Base-by-base conservation (phyloP, 495 filamentous ascomycete species). In the Annulohypoxylon moriforme region DNA sequence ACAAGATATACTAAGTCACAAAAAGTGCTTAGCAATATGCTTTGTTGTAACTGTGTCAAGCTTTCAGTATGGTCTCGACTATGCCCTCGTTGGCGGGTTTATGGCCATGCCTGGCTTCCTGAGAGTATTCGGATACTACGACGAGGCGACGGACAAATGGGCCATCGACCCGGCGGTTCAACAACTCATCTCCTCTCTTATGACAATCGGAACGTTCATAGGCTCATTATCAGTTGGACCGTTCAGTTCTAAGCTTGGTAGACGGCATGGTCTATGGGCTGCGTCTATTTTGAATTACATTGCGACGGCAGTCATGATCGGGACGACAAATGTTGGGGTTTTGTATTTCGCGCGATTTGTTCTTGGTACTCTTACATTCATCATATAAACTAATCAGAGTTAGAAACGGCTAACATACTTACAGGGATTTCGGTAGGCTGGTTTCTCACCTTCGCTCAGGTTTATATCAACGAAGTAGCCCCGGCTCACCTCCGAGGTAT, bases 141-240 rank as follows among this genome's bases (percentile, higher is more conserved):
- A 82, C 42, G 69, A 62, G 6, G 50, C 60, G 7, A 38, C 68
- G 50, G 44, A 49, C 44, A 67, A 42, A 44, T 77, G 75, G 78
- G 70, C 70, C 36, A 81, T 79, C 34, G 74, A 79, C n/a, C 80
- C 81, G 16, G 83, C 80, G 14, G 76, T 81, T n/a, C 85, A 86
- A 64, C 85, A 83, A 64, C 81, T 79, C 44, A 85, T 86, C 55
- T 82, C 82, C 1, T 81, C 80, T 40, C 74, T 87, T 24, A 86
- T 88, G 83, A 86, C 82, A 0, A 78, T 87, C 40, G 85, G 86
- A 20, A 83, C 84, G 56, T 84, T 88, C 60, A 69, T 86, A 22
- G 79, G 78, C 44, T 87, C 85, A 20, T 79, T 81, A 4, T 74
- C 78, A 4, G 84, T 81, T 68, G 84, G 85, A 7, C 81, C 84